Conservation (phyloP, 257 asterid genomes). For the Plectranthus barbatus region DNA sequence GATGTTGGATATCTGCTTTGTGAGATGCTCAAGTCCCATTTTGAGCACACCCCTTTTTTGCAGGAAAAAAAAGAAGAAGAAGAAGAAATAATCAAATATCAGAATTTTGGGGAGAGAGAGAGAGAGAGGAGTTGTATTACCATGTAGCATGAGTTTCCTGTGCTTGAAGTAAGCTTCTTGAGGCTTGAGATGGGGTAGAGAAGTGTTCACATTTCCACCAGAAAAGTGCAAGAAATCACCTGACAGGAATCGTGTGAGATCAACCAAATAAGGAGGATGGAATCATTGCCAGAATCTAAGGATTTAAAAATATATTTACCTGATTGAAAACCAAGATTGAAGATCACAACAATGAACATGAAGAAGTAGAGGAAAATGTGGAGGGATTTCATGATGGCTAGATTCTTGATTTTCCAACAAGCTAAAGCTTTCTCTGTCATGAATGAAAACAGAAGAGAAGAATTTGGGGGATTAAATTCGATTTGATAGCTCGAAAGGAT, state of each 20-base stretch:
- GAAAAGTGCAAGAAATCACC: constrained; percentile 20
- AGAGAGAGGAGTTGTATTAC: constrained; percentile 11
- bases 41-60: constrained; percentile 31
- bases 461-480: neutral
- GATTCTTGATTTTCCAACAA: neutral
- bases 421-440: neutral
- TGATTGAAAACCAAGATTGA: constrained; percentile 22
- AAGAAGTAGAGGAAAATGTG: constrained; percentile 17
- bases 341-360: constrained; percentile 21
- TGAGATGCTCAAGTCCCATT: constrained; percentile 55
- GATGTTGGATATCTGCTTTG: constrained; percentile 43
- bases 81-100: neutral
- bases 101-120: neutral
- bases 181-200: constrained; percentile 8
- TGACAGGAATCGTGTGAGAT: neutral
- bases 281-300: neutral
- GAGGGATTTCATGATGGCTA: constrained; percentile 1
- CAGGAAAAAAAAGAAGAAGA: too few relatives aligned
- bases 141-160: constrained; percentile 43
- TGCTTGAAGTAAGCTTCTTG: constrained; percentile 18
- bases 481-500: neutral
- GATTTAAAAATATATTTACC: neutral
- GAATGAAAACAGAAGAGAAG: neutral
- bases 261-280: neutral
- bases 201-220: constrained; percentile 19